These are phyloP conservation scores for Pilaira anomala DNA, from an alignment of 192 early-diverging fungal species.

Conservation along the genomic window DNA sequence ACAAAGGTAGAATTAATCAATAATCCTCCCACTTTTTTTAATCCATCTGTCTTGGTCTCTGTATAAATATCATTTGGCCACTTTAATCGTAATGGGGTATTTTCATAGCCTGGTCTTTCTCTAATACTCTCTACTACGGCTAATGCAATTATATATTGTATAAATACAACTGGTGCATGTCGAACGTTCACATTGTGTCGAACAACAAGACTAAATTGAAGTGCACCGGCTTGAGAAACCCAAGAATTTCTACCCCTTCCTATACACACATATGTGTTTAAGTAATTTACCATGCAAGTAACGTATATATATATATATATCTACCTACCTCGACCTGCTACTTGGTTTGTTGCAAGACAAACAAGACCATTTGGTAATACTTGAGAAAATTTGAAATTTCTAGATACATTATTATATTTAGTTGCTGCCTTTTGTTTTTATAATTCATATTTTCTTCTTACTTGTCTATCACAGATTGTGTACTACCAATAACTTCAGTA, in stretches of 20 bases:
- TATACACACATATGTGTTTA: not conserved
- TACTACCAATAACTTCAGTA: slow-evolving; percentile 73
- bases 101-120: slow-evolving; percentile 65
- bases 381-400: slow-evolving; percentile 64
- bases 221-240: slow-evolving; percentile 89
- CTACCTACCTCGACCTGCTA: slow-evolving; percentile 58
- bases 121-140: slow-evolving; percentile 80
- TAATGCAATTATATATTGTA: slow-evolving; percentile 91
- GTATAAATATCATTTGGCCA: slow-evolving; percentile 99
- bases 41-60: slow-evolving; percentile 34
- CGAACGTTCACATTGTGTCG: slow-evolving; percentile 56
- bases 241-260: slow-evolving; percentile 92
- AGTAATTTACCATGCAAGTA: too few species aligned
- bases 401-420: slow-evolving; percentile 11
- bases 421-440: too few species aligned
- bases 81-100: slow-evolving; percentile 82
- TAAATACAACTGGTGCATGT: slow-evolving; percentile 75
- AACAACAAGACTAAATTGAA: slow-evolving; percentile 83
- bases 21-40: slow-evolving; percentile 85
- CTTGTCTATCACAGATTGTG: slow-evolving; percentile 92
- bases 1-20: slow-evolving; percentile 80
- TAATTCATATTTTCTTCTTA: slow-evolving; percentile 23
- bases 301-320: too few species aligned
- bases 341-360: slow-evolving; percentile 78
- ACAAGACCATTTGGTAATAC: slow-evolving; percentile 78